phyloP scores from a whole-genome alignment of 805 yeast species.

The Kodamaea neixiangensis region DNA sequence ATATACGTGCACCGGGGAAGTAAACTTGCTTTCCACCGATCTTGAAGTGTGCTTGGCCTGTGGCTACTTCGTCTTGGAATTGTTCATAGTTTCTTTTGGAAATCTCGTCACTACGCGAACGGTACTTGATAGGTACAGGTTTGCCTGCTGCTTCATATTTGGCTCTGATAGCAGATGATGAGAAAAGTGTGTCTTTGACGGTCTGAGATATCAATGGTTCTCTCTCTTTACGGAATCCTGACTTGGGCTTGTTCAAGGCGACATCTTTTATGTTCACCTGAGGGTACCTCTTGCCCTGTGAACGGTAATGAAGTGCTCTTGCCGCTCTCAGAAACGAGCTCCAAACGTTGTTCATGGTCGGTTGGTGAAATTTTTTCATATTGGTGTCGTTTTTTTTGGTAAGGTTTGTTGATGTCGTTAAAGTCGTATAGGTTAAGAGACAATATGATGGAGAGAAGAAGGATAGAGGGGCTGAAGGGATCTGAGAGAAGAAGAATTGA shows the following conservation, averaged over 20 bases:
- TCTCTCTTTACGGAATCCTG: slow-evolving; percentile 41
- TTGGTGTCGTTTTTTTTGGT: slow-evolving; percentile 4
- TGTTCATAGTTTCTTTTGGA: slow-evolving; percentile 40
- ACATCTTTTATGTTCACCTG: slow-evolving; percentile 42
- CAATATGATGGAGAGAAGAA: background rate
- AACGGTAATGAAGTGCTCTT: slow-evolving; percentile 33
- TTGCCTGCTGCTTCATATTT: slow-evolving; percentile 39
- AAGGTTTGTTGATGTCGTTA: background rate
- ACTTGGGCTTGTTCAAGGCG: slow-evolving; percentile 37
- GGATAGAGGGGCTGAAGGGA: background rate
- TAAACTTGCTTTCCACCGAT: slow-evolving; percentile 76
- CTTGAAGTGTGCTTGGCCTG: slow-evolving; percentile 75
- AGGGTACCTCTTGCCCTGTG: slow-evolving; percentile 36
- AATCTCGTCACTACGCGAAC: slow-evolving; percentile 34
- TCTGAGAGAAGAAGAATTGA: background rate
- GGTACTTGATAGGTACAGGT: slow-evolving; percentile 44
- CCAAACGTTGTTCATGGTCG: slow-evolving; percentile 8
- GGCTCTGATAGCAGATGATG: slow-evolving; percentile 35
- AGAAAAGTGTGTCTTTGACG: slow-evolving; percentile 44
- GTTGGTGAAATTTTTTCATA: slow-evolving; percentile 6
- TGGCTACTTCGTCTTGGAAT: slow-evolving; percentile 53
- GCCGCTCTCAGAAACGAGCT: slow-evolving; percentile 3
- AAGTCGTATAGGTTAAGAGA: background rate
- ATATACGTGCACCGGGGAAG: slow-evolving; percentile 83
- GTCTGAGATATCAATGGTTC: slow-evolving; percentile 40